Base-by-base conservation (phyloP, 192 early-diverging fungal genomes). In the Coemansia sp. region DNA sequence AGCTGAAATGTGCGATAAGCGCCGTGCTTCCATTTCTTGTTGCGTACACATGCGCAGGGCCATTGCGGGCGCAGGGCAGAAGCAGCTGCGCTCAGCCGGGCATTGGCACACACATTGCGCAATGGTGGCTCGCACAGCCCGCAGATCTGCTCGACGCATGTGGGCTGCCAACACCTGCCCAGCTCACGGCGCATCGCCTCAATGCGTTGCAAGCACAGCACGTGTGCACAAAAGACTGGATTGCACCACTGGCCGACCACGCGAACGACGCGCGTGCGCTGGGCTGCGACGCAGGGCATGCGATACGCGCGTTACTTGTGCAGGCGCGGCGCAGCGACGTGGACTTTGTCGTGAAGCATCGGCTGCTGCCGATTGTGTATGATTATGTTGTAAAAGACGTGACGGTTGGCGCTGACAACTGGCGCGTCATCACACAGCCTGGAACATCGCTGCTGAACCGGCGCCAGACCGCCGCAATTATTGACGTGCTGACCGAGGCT, bases 381-480 rank as follows among this genome's bases (percentile, higher is more conserved):
- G 70, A 70, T 55, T 83, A 66, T 60, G 70, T 79, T 21, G 82
- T 83, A 27, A 73, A 73, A 52, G 82, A 75, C 11, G 72, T 79
- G 27, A 69, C 79, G 22, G 71, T 83, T 2, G 82, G 76, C 17
- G 82, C 60, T 7, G 87, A 91, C 61, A 92, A 92, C 64, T 92
- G 91, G 91, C 81, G 86, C 38, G 88, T 87, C n/a, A 89, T 88
- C 63, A 88, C 89, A 1, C 86, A 85, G 4, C 91, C 91, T 5
- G 91, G 91, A 0, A 79, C 89, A 0, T 89, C 89, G 19, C 69
- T 92, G 21, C 73, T 92, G n/a, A 92, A 91, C 60, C 72, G 78
- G 11, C 83, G 89, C 22, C 91, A 92, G 57, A 76, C 84, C 32
- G 73, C 84, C 0, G 78, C 83, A 0, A 39, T 82, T 38, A 2